A percentile compares a stretch with the other conserved stretches of the same genome.
Evolutionary conservation across 2,329 filamentous ascomycete genomes (phyloP).

Genomic region (Graphium sp.): DNA sequence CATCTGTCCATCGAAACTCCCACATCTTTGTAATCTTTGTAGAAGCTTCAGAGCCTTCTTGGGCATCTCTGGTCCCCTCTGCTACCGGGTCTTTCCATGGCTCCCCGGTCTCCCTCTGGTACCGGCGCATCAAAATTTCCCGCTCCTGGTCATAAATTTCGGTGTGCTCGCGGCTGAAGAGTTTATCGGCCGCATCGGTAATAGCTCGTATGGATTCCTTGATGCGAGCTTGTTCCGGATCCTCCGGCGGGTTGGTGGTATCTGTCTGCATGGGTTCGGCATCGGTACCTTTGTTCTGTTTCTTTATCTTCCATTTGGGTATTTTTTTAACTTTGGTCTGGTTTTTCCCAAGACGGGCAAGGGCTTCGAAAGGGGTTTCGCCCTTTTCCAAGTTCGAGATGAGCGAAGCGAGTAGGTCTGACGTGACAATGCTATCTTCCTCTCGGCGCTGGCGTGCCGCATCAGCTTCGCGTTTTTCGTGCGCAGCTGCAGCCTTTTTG

Average conservation of each 20-base stretch:
- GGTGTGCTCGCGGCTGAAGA: slow-evolving; percentile 65
- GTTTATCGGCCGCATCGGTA: slow-evolving; percentile 76
- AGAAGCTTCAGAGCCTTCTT: slow-evolving; percentile 4
- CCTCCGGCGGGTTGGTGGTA: slow-evolving; percentile 25
- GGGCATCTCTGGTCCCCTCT: slow-evolving; percentile 9
- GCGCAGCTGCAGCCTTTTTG: slow-evolving; percentile 69
- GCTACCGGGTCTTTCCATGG: slow-evolving; percentile 48
- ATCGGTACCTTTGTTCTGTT: slow-evolving; percentile 37
- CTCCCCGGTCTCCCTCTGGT: slow-evolving; percentile 70
- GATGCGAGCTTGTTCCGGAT: slow-evolving; percentile 52
- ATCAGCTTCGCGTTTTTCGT: slow-evolving; percentile 70
- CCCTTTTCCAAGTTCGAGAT: slow-evolving; percentile 60
- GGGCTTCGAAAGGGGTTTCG: slow-evolving; percentile 77
- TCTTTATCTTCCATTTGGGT: slow-evolving; percentile 56
- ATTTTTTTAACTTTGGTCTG: slow-evolving; percentile 40
- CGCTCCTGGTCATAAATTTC: slow-evolving; percentile 89
- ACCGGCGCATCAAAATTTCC: slow-evolving; percentile 70
- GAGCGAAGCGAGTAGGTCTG: slow-evolving; percentile 56
- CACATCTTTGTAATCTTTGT: slow-evolving; percentile 36
- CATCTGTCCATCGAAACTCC: slow-evolving; percentile 90
- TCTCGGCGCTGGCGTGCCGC: slow-evolving; percentile 51
- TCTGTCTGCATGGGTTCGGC: slow-evolving; percentile 55
- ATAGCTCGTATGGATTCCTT: slow-evolving; percentile 64
- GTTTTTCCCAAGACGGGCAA: slow-evolving; percentile 61
- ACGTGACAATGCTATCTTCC: slow-evolving; percentile 58